Evolutionary conservation across 768 basidiomycete species (phyloP), one percentile per base, ranked within the genome.

Genomic region (Leccinellum luteum): DNA sequence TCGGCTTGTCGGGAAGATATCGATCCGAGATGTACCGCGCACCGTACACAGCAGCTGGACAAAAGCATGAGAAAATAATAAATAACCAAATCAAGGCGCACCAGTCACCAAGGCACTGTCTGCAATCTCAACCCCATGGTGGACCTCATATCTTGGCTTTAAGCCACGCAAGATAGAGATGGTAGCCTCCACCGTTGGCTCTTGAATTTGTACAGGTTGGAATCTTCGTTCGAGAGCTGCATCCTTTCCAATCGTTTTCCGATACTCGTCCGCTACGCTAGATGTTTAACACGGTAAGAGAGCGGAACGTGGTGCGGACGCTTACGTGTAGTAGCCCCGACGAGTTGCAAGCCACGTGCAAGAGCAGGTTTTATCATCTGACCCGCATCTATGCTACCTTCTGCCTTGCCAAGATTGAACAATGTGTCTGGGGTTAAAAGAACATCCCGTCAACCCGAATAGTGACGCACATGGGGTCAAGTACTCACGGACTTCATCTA

Each of bases 291-390:
- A 13, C 23, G 8, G 7, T 35, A 35, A 35, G 17, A 7, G 35
- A 30, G 15, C 8, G 21, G 52, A 31, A 34, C 12, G 10, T 6
- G 2, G 10, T 27, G 8, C 32, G 49, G 34, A 19, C 17, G 78
- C 86, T 57, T 71, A 90, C 90, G 85, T 6, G 94, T 95, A 0
- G 93, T 96, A 0, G 94, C 94, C 19, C 94, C 93, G 6, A 96
- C 90, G 2, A 95, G 84, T 66, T 91, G 89, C 8, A 96, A 75
- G 6, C 94, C 94, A 34, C 92, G 78, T 6, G 93, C 94, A 2
- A 95, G 79, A 0, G 93, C 90, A 30, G 92, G 92, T 66, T 94
- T 95, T 64, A 94, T 94, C 91, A 94, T 94, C 64, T 92, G 87
- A 0, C 92, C 92, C 2, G 90, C 94, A 64, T 95, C 93, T 58